A percentile compares a stretch with the other conserved stretches of the same genome.
Conservation (phyloP, 768 basidiomycete species). For the Cystobasidium ongulense region DNA sequence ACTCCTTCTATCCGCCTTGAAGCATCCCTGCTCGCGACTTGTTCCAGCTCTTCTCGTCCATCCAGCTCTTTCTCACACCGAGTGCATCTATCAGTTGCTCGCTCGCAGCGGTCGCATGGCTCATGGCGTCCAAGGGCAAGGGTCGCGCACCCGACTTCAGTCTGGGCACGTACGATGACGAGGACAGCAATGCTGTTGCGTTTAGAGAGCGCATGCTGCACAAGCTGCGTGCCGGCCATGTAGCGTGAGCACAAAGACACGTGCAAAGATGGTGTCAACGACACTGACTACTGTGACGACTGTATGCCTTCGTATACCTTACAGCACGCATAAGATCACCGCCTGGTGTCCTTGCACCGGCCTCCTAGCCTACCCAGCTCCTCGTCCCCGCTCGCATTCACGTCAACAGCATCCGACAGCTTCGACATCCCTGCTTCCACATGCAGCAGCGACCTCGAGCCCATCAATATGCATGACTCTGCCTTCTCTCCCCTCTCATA, state of each 20-base stretch:
- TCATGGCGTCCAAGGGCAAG: not conserved
- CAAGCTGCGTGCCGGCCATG: not conserved
- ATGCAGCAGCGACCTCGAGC: not conserved
- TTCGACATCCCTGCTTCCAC: not conserved
- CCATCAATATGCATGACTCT: not conserved
- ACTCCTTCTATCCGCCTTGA: too few species aligned
- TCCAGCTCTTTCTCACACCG: too few species aligned
- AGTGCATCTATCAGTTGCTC: too few species aligned
- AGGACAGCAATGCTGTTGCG: not conserved
- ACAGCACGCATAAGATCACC: not conserved
- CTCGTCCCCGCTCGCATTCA: not conserved
- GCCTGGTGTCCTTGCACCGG: not conserved
- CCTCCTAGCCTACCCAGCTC: not conserved
- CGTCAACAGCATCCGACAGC: not conserved
- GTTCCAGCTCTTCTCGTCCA: not conserved
- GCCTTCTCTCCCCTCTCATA: not conserved
- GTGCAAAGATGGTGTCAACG: not conserved
- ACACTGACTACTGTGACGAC: not conserved
- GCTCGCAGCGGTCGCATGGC: too few species aligned
- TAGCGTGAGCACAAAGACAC: not conserved
- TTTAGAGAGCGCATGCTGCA: not conserved
- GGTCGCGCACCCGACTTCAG: not conserved
- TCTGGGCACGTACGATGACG: not conserved
- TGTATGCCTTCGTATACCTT: not conserved
- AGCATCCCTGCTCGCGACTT: too few species aligned